These are phyloP conservation scores for Pyrus hybrid DNA, from an alignment of 331 rosid genomes.

Conservation along the genomic window DNA sequence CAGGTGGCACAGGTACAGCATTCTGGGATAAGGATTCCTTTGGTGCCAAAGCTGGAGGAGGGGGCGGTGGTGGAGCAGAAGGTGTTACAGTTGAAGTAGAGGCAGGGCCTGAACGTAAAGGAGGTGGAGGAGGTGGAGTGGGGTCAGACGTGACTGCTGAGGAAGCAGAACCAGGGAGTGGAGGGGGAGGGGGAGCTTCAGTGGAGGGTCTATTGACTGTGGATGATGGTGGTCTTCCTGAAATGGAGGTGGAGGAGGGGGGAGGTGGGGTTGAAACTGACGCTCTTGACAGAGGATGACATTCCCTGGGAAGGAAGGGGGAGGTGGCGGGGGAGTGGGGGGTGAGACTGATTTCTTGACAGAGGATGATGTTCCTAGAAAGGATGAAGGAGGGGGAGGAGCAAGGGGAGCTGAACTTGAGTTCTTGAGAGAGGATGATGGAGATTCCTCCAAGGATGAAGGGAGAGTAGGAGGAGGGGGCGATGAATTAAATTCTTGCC, in stretches of 20 bases:
- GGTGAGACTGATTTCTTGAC: constrained; percentile 16
- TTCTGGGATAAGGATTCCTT: constrained; percentile 18
- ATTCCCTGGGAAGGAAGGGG: constrained; percentile 17
- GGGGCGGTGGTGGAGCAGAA: constrained; percentile 51
- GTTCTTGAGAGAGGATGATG: constrained; percentile 11
- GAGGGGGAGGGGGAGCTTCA: constrained; percentile 26
- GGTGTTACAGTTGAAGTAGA: constrained; percentile 7
- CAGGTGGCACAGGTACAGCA: constrained; percentile 40
- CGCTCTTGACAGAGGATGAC: constrained; percentile 11
- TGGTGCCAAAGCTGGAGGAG: constrained; percentile 41
- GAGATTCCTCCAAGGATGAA: background rate
- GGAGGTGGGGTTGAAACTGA: constrained; percentile 25
- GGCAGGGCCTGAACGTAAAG: background rate
- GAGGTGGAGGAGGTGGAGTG: constrained; percentile 34
- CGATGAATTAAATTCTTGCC: constrained; percentile 13
- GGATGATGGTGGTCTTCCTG: constrained; percentile 9
- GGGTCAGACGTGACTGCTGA: constrained; percentile 11
- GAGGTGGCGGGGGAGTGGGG: constrained; percentile 35
- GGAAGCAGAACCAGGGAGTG: constrained; percentile 15
- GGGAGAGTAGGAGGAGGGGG: constrained; percentile 32
- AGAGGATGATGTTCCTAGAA: constrained; percentile 8
- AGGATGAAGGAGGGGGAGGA: constrained; percentile 31
- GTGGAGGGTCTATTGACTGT: background rate
- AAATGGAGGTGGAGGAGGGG: constrained; percentile 29
- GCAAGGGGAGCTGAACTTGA: constrained; percentile 24